Evolutionary conservation across 805 yeast species (phyloP), one percentile per base, ranked within the genome.

Genomic region (Starmerella floris): DNA sequence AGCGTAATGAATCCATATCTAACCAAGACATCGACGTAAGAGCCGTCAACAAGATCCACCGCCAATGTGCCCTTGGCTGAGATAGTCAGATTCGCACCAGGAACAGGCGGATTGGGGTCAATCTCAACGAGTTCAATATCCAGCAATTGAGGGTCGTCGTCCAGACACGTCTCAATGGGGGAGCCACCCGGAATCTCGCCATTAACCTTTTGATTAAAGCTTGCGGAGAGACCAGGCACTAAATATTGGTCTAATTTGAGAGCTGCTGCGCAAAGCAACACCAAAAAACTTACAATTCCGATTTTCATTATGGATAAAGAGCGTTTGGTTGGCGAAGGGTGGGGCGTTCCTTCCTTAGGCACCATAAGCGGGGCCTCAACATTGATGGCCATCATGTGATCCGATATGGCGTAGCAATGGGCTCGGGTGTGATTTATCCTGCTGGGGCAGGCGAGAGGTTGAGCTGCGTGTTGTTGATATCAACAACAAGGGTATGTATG

Each of bases 1-100:
- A 91, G 70, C 53, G 81, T 81, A 62, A 91, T 87, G 64, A 81
- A 87, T 5, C 97, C 98, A 56, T 85, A 80, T 51, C 82, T 73
- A 19, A 91, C 97, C 52, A 84, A 93, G 23, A 91, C 88, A 52
- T 87, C 95, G 39, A 91, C 93, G 56, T 87, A 91, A 0, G 97
- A 83, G 27, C 98, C 98, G 17, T 83, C 88, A 23, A 61, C 73
- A 30, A 91, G 65, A 8, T 66, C 67, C 39, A 69, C 58, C 20
- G 65, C 46, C 40, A 88, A 63, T 30, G 59, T 58, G 3, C 95
- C 98, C 4, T 66, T 60, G 2, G 95, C 98, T 19, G 69, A 58
- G 43, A 91, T 74, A 6, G 94, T 80, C 57, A 91, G 67, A 58
- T 84, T 82, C 33, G 68, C 64, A n/a, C 96, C 97, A 55, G 85